A percentile compares a stretch with the other conserved stretches of the same genome.
These are phyloP conservation scores for Argentina anserina DNA, from an alignment of 306 rosid species.

Conservation along the genomic window DNA sequence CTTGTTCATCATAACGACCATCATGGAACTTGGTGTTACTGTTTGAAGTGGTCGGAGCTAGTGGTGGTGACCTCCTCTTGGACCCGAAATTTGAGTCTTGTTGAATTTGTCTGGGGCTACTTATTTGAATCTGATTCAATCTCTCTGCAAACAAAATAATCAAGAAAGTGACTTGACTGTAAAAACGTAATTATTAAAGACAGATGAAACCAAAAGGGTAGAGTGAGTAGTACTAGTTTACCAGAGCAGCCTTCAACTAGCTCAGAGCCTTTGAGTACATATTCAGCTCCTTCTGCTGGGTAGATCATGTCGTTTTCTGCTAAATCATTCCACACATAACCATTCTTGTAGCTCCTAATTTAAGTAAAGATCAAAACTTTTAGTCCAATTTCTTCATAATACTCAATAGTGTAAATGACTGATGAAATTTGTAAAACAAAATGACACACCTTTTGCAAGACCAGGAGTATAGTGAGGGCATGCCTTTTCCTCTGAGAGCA, in stretches of 20 bases:
- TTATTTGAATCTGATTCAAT: slow-evolving; percentile 41
- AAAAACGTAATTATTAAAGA: not conserved
- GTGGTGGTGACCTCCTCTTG: slow-evolving; percentile 25
- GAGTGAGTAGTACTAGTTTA: slow-evolving; percentile 1
- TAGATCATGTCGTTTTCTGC: slow-evolving; percentile 54
- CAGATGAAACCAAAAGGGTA: not conserved
- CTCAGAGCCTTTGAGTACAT: slow-evolving; percentile 82
- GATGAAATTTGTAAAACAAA: not conserved
- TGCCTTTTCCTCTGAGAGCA: slow-evolving; percentile 70
- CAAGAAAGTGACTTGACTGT: not conserved
- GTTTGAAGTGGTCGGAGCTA: slow-evolving; percentile 22
- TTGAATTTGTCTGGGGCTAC: slow-evolving; percentile 29
- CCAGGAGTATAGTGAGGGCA: slow-evolving; percentile 87
- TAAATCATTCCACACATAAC: slow-evolving; percentile 87
- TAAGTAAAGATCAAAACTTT: not conserved
- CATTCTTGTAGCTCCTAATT: slow-evolving; percentile 69
- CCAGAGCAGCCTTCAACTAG: slow-evolving; percentile 56
- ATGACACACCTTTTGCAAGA: slow-evolving; percentile 68
- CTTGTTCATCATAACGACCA: slow-evolving; percentile 31
- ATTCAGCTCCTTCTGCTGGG: slow-evolving; percentile 84
- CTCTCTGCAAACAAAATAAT: slow-evolving; percentile 38
- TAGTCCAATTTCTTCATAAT: not conserved
- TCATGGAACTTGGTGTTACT: slow-evolving; percentile 16
- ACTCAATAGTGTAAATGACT: too few relatives aligned
- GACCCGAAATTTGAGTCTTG: slow-evolving; percentile 29